Evolutionary conservation across 202 grass and related monocot species (phyloP), one percentile per base, ranked within the genome.

Genomic region (Bolboschoenoplectus hybrid): DNA sequence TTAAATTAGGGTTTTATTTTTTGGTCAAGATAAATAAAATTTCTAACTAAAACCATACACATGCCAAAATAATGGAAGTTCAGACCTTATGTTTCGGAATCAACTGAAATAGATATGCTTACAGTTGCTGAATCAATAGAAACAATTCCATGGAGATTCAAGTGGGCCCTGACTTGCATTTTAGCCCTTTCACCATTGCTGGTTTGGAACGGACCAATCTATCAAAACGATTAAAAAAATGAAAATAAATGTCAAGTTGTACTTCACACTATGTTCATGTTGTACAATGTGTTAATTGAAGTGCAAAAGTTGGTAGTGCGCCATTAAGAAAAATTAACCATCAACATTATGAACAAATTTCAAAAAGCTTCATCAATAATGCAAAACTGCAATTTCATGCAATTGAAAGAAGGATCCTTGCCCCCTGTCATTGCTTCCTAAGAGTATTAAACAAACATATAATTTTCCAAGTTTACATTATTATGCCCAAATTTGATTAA

Each of bases 121-220:
- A 97, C 95, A 75, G 13, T 88, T 26, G 88, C 92, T 17, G 95
- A 95, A n/a, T 91, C 89, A 58, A 97, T 63, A 63, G 85, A 58
- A 44, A 93, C 87, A 7, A 89, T 86, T 36, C 92, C 95, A 74
- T 97, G 95, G 35, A 97, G 88, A 89, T 93, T 91, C 51, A 94
- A 91, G 57, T 89, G 87, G 32, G 90, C 89, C 87, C 87, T 94
- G 5, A 97, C 58, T 89, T 94, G 92, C 83, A 97, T 35, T 85
- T 93, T 94, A 6, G 88, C 91, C 19, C 86, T 88, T 20, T 94
- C 89, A 14, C 91, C 86, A 55, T 89, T 97, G 69, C 56, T 87
- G 13, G 88, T 39, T 82, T 93, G 89, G 79, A 95, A 97, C 81
- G 95, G 95, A 13, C 92, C 91, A 81, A 97, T 87, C 95, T 97